These are phyloP conservation scores for Chrysanthemum seticuspe DNA, from an alignment of 129 eudicot genomes.

Conservation along the genomic window DNA sequence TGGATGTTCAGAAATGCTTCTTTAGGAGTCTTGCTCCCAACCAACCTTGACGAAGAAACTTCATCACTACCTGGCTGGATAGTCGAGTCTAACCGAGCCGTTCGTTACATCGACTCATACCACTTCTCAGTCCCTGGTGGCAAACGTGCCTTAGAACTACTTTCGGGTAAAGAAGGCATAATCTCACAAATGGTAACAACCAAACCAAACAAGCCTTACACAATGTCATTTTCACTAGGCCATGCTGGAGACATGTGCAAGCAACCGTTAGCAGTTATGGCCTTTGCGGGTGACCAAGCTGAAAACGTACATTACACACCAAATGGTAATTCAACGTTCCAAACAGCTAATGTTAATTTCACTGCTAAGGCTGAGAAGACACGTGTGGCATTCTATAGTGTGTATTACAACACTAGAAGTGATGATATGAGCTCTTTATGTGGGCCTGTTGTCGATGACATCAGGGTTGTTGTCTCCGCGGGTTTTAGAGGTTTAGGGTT, in stretches of 20 bases:
- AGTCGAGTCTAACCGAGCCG: constrained; percentile 94
- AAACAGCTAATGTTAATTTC: constrained; percentile 62
- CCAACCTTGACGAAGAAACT: constrained; percentile 86
- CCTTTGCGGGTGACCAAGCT: constrained; percentile 98
- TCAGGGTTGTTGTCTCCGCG: constrained; percentile 59
- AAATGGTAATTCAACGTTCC: constrained; percentile 68
- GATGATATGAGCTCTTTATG: constrained; percentile 94
- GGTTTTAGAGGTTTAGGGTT: constrained; percentile 39
- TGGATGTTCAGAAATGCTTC: constrained; percentile 91
- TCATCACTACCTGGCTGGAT: constrained; percentile 97
- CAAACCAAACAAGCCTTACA: constrained; percentile 76
- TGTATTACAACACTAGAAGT: constrained; percentile 86
- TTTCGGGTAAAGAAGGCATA: constrained; percentile 97
- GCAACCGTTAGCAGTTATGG: constrained; percentile 90
- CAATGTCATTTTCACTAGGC: constrained; percentile 68
- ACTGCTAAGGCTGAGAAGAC: constrained; percentile 93
- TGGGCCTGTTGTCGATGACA: constrained; percentile 96
- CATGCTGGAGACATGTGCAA: constrained; percentile 84
- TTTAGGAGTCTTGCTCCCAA: constrained; percentile 91
- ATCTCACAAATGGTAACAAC: constrained; percentile 95
- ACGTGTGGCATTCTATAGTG: constrained; percentile 85
- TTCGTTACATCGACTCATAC: constrained; percentile 84
- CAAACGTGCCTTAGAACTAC: constrained; percentile 86
- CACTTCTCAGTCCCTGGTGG: constrained; percentile 79
- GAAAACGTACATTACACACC: constrained; percentile 74